Evolutionary conservation across 768 basidiomycete genomes (phyloP), one percentile per base, ranked within the genome.

Genomic region (Gyrodon lividus): DNA sequence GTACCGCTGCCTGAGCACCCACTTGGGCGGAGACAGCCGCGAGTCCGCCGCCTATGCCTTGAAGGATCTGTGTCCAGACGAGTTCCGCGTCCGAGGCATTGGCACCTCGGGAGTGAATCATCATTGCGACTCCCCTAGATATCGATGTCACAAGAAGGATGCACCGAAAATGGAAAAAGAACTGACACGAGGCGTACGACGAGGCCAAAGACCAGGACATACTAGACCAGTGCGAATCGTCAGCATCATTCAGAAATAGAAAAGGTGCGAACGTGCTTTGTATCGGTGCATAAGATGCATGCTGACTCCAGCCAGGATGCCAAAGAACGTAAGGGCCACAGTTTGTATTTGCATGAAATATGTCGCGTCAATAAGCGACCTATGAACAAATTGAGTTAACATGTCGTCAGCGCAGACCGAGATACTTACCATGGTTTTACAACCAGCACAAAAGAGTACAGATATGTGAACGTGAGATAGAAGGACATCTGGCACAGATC

Each of bases 31-130:
- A 63, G 37, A 82, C 70, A 7, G 78, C 77, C 3, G 86, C 84
- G 50, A 89, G 75, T 14, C 87, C 88, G 13, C 88, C 88, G 16
- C 88, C 88, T 8, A 84, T 70, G 42, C 87, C 88, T 68, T 89
- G 87, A 14, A 91, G 72, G 44, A 89, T 66, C 58, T 91, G 88
- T 19, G 78, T 81, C 68, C 79, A 74, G 4, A 89, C 82, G 24
- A 89, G 73, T 55, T 81, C 79, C 2, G 73, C 74, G 30, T 76
- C 73, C 28, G 74, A 78, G 0, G 74, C 79, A 31, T 80, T 70
- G 2, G 84, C 79, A 13, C 86, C 86, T 16, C 83, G 78, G 5
- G 86, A 83, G 59, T 80, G 79, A 54, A 89, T 79, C 87, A 88
- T 89, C 22, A 87, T 67, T 8, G 77, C 79, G 16, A 82, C 81